Percentiles rank a stretch among this genome's conserved stretches.
These are phyloP conservation scores for Climacium dendroides DNA, from an alignment of 225 moss, liverwort and hornwort species.

Conservation along the genomic window DNA sequence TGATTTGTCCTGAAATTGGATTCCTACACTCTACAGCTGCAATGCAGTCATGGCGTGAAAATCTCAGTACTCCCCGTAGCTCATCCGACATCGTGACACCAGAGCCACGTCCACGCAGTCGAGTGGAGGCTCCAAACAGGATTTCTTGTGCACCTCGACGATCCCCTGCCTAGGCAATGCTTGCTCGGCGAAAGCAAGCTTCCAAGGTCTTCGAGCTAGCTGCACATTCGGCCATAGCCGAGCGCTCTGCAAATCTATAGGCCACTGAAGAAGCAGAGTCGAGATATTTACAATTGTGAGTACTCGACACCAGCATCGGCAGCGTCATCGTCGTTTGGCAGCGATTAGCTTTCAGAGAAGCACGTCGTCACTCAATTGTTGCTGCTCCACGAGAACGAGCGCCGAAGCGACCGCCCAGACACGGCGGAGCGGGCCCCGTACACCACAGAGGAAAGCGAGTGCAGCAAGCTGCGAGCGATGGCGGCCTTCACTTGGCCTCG, in stretches of 20 bases:
- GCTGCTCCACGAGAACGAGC: conserved; percentile 18
- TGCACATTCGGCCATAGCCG: background rate
- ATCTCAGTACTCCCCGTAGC: background rate
- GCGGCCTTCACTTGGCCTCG: conserved; percentile 38
- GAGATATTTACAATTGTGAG: background rate
- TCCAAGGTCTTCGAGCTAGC: background rate
- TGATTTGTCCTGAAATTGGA: background rate
- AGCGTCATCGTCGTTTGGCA: background rate
- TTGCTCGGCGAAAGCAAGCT: background rate
- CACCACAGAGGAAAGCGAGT: conserved; percentile 1
- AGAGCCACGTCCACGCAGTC: background rate
- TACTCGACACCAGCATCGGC: background rate
- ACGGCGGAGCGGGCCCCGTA: conserved; percentile 4
- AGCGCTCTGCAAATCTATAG: background rate
- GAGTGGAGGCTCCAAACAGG: background rate
- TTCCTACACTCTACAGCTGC: background rate
- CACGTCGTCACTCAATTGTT: background rate
- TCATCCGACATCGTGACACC: background rate
- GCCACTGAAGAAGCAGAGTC: background rate
- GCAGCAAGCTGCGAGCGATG: conserved; percentile 12
- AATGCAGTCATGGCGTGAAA: background rate
- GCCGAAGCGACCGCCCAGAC: background rate
- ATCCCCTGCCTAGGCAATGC: background rate
- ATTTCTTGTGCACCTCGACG: background rate
- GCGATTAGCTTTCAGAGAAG: background rate